These are phyloP conservation scores for Lyophyllum decastes DNA, from an alignment of 768 basidiomycete species.

Conservation along the genomic window DNA sequence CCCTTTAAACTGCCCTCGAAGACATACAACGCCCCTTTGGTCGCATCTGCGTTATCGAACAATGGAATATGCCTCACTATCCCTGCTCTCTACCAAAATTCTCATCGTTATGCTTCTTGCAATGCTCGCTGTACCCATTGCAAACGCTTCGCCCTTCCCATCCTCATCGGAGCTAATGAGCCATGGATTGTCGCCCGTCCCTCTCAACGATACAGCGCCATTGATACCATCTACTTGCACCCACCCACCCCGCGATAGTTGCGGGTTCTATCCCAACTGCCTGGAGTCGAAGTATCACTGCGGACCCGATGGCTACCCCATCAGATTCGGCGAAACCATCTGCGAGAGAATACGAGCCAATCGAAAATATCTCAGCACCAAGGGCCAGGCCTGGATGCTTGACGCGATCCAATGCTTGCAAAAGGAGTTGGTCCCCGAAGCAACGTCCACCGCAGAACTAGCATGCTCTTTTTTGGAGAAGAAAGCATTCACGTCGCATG, in stretches of 20 bases:
- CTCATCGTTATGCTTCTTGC: no score
- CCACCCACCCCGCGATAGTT: not conserved
- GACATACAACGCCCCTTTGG: no score
- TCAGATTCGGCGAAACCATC: conserved; percentile 40
- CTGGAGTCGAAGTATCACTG: conserved; percentile 44
- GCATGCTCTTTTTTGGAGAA: conserved; percentile 35
- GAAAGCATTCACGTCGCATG: conserved; percentile 42
- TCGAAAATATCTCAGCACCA: conserved; percentile 26
- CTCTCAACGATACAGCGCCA: not conserved
- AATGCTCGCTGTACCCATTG: no score
- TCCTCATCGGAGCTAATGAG: no score
- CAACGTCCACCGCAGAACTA: conserved; percentile 17
- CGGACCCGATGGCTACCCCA: conserved; percentile 42
- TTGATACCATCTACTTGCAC: not conserved
- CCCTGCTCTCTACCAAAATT: no score
- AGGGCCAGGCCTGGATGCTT: conserved; percentile 44
- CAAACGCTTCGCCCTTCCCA: no score
- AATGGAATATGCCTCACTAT: no score
- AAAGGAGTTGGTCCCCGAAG: conserved; percentile 38
- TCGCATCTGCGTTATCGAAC: no score
- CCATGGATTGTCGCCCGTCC: no score
- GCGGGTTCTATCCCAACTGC: not conserved
- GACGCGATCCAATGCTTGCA: conserved; percentile 50
- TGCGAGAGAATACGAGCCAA: conserved; percentile 39
- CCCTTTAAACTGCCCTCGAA: no score